phyloP scores from a whole-genome alignment of 441 rosid genomes.

The Omphalea diandra region DNA sequence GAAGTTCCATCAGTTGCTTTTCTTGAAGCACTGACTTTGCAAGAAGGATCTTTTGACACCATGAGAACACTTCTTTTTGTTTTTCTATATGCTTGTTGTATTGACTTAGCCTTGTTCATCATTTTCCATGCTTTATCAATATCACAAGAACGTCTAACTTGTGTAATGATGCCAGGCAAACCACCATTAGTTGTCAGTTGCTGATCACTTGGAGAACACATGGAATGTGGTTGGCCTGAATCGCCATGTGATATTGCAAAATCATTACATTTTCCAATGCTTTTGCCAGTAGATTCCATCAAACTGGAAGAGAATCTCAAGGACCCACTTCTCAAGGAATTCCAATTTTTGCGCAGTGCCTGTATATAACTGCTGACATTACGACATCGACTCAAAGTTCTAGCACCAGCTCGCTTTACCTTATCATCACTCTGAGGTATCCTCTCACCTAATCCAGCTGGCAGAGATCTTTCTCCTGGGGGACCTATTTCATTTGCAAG shows the following conservation, averaged over 20 bases:
- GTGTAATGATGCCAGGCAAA: background rate
- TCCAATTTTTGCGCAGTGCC: conserved; percentile 54
- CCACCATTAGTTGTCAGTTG: conserved; percentile 17
- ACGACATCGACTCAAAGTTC: conserved; percentile 43
- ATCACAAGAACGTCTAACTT: conserved; percentile 25
- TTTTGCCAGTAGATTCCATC: conserved; percentile 18
- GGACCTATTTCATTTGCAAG: conserved; percentile 12
- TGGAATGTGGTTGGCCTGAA: conserved; percentile 23
- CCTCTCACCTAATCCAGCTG: conserved; percentile 12
- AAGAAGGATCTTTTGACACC: conserved; percentile 17
- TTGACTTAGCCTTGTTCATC: conserved; percentile 48
- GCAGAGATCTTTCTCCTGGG: background rate
- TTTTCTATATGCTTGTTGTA: conserved; percentile 14
- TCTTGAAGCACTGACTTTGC: conserved; percentile 15
- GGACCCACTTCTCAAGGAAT: conserved; percentile 40
- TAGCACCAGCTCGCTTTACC: conserved; percentile 27
- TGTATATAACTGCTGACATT: conserved; percentile 38
- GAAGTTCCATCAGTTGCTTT: conserved; percentile 15
- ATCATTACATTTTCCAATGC: conserved; percentile 6
- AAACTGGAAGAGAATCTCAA: conserved; percentile 38
- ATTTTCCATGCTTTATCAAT: conserved; percentile 57
- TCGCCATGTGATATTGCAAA: background rate
- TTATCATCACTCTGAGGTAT: conserved; percentile 15
- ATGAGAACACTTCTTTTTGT: conserved; percentile 13
- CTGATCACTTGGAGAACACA: conserved; percentile 22